Base-by-base conservation (phyloP, 352 stramenopile genomes). In the Phytophthora syringae region DNA sequence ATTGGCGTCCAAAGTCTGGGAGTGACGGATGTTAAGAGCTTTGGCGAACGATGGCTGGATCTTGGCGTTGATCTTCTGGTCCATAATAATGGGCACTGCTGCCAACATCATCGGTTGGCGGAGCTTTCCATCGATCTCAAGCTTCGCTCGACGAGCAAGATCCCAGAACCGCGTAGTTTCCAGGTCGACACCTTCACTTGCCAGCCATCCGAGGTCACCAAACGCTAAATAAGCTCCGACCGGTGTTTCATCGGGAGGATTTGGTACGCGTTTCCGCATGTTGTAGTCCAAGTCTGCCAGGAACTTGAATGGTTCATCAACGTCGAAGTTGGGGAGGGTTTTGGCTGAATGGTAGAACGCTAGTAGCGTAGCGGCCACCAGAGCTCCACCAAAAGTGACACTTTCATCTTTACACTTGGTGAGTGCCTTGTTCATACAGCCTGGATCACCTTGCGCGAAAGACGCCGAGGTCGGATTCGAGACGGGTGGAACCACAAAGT, bases 191-290 rank as follows among this genome's bases (percentile, higher is more conserved):
- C 70, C 74, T 24, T 64, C 37, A 3, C 21, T 60, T 25, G 36
- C 43, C 5, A 80, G 56, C 40, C 51, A 51, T 2, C 61, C 47
- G 1, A 79, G 22, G 3, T 54, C 49, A 47, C 45, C 53, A 10
- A 72, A 67, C 2, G 58, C 61, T 6, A 75, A 59, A 57, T 72
- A 84, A 16, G 60, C 53, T 18, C 78, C 78, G 15, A 86, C 62
- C 2, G 55, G 44, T 5, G 70, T 60, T 39, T 65, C 42, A 16
- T 67, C 45, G 16, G 67, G 55, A 0, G 70, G 66, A 11, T 58
- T 40, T 1, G 72, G 60, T n/a, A 84, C 62, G 45, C 75, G 75
- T 15, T 61, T 51, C 28, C 77, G 75, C 77, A 86, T 84, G 48
- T 84, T 78, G 44, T 81, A 77, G 53, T 77, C 63, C 60, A 79